phyloP scores from a whole-genome alignment of 352 stramenopile genomes.

The Globisporangium iwayamae region DNA sequence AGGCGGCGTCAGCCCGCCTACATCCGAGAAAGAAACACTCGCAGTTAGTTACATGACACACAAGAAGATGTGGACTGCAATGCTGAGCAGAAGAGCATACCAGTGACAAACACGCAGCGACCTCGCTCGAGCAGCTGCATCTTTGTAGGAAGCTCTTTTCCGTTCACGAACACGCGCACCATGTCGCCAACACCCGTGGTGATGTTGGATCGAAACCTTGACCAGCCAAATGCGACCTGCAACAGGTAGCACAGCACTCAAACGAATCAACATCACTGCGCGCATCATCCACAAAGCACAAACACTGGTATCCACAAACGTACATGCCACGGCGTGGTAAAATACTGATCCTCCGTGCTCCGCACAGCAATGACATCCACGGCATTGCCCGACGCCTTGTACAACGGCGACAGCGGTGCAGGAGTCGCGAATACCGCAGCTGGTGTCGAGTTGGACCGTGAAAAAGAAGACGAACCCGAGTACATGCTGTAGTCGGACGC shows the following conservation, averaged over 20 bases:
- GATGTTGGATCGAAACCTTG: conserved; percentile 57
- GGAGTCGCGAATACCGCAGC: conserved; percentile 3
- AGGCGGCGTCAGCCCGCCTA: conserved; percentile 53
- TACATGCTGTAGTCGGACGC: conserved; percentile 11
- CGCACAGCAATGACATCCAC: conserved; percentile 76
- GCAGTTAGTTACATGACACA: background rate
- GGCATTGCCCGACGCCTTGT: conserved; percentile 74
- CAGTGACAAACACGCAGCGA: conserved; percentile 62
- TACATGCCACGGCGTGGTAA: conserved; percentile 77
- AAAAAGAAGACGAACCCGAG: conserved; percentile 11
- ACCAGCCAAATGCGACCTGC: conserved; percentile 68
- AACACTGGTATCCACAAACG: conserved; percentile 8
- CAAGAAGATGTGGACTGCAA: background rate
- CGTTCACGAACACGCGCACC: conserved; percentile 74
- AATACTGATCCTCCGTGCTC: conserved; percentile 49
- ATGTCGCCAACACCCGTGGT: conserved; percentile 63
- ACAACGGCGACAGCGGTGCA: conserved; percentile 27
- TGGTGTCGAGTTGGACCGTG: conserved; percentile 17
- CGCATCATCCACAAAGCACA: background rate
- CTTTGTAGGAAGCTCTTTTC: conserved; percentile 67
- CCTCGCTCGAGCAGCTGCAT: conserved; percentile 72
- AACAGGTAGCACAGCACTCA: background rate
- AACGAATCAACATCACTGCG: background rate
- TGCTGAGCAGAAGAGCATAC: conserved; percentile 16
- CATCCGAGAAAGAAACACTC: background rate